Percentiles rank a stretch among this genome's conserved stretches.
Conservation (phyloP, 2,329 filamentous ascomycete species). For the Aspergillus pseudoviridinutans region DNA sequence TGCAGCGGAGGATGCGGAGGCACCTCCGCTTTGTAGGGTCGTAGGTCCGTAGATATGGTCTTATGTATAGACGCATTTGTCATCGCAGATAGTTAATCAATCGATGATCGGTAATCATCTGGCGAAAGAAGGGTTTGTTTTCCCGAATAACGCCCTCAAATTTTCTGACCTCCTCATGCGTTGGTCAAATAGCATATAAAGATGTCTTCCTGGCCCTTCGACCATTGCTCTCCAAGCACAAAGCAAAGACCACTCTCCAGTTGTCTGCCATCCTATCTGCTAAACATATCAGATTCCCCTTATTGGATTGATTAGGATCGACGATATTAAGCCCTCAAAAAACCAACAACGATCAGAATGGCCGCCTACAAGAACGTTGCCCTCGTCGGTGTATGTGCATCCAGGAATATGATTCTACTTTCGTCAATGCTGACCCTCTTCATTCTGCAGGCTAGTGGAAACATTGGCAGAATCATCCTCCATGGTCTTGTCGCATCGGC, state of each 20-base stretch:
- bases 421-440: neutral
- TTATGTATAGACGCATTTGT: neutral
- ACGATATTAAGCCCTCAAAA: neutral
- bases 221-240: too few species aligned
- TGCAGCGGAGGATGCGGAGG: conserved; percentile 7
- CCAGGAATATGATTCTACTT: too few species aligned
- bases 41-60: too few species aligned
- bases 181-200: neutral
- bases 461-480: conserved; percentile 21
- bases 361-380: conserved; percentile 10
- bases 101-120: too few species aligned
- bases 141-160: too few species aligned
- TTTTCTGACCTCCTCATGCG: too few species aligned
- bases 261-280: too few species aligned
- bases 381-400: conserved; percentile 15
- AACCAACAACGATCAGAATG: conserved; percentile 2
- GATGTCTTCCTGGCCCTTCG: neutral
- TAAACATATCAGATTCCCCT: too few species aligned
- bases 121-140: too few species aligned
- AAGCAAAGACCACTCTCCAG: neutral
- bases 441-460: conserved; percentile 19
- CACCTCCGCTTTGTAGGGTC: neutral
- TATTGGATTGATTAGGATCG: too few species aligned
- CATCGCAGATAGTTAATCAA: too few species aligned
- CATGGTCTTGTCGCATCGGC: conserved; percentile 10